phyloP scores from a whole-genome alignment of 2,329 filamentous ascomycete genomes.

The Colletotrichum tropicicola region DNA sequence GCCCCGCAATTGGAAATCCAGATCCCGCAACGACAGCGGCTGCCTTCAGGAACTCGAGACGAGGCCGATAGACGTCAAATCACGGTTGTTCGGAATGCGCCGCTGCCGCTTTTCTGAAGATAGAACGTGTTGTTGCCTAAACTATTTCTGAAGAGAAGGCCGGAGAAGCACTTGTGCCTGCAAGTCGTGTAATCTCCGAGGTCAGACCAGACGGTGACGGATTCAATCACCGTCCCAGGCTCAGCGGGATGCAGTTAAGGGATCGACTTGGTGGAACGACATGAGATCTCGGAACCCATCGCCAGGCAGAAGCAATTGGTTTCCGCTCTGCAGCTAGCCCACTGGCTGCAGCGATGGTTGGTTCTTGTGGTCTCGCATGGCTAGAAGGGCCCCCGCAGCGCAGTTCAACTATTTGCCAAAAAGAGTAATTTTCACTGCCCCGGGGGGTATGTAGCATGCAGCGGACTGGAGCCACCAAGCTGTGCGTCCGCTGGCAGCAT shows the following conservation, averaged over 20 bases:
- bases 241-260: background rate
- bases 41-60: no score
- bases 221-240: background rate
- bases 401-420: conserved; percentile 23
- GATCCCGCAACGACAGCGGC: no score
- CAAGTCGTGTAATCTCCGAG: background rate
- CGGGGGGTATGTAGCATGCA: conserved; percentile 11
- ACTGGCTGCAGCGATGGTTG: background rate
- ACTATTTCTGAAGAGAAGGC: background rate
- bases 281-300: background rate
- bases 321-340: background rate
- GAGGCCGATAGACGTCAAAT: background rate
- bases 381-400: background rate
- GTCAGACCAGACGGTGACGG: background rate
- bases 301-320: conserved; percentile 25
- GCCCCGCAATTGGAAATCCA: no score
- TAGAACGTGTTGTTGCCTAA: background rate
- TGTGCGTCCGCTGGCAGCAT: conserved; percentile 2
- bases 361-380: background rate
- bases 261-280: background rate
- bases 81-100: background rate
- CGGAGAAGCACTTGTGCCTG: background rate
- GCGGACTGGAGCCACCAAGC: background rate
- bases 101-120: background rate
- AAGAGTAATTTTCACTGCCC: conserved; percentile 15